A percentile compares a stretch with the other conserved stretches of the same genome.
phyloP scores from a whole-genome alignment of 768 basidiomycete genomes.

The Suillus discolor region DNA sequence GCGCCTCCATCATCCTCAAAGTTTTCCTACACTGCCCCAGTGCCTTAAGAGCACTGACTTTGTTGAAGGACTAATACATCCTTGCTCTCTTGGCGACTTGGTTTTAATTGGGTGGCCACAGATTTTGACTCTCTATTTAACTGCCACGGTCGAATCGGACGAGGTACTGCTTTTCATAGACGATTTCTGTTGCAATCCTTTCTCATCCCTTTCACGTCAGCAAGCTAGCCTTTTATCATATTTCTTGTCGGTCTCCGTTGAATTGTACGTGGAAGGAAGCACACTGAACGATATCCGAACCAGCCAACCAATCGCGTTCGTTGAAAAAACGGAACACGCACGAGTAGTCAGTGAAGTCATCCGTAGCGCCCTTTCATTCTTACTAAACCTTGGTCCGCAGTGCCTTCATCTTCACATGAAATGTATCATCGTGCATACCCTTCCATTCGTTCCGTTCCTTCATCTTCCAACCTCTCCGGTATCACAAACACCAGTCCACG shows the following conservation, averaged over 20 bases:
- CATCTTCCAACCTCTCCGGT: slow-evolving; percentile 32
- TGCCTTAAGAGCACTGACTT: slow-evolving; percentile 2
- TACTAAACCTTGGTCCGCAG: slow-evolving; percentile 24
- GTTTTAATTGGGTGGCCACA: slow-evolving; percentile 9
- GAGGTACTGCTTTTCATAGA: slow-evolving; percentile 9
- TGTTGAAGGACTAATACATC: background rate
- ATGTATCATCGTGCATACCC: slow-evolving; percentile 68
- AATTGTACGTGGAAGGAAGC: background rate
- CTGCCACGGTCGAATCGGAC: slow-evolving; percentile 12
- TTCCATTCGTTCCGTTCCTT: slow-evolving; percentile 55
- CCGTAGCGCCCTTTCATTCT: slow-evolving; percentile 11
- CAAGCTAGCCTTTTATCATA: slow-evolving; percentile 4
- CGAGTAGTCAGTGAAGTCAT: slow-evolving; percentile 23
- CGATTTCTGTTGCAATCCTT: slow-evolving; percentile 2
- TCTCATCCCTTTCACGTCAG: slow-evolving; percentile 12
- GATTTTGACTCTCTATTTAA: slow-evolving; percentile 6
- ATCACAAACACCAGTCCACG: slow-evolving; percentile 38
- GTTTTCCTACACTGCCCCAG: slow-evolving; percentile 7
- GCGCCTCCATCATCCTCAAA: slow-evolving; percentile 2
- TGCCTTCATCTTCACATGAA: slow-evolving; percentile 42
- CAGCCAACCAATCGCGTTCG: slow-evolving; percentile 1
- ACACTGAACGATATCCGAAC: slow-evolving; percentile 2
- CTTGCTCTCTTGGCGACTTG: slow-evolving; percentile 8
- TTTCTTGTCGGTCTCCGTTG: background rate
- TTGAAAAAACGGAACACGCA: slow-evolving; percentile 9